These are phyloP conservation scores for Moricandia moricandioides DNA, from an alignment of 345 rosid species.

Conservation along the genomic window DNA sequence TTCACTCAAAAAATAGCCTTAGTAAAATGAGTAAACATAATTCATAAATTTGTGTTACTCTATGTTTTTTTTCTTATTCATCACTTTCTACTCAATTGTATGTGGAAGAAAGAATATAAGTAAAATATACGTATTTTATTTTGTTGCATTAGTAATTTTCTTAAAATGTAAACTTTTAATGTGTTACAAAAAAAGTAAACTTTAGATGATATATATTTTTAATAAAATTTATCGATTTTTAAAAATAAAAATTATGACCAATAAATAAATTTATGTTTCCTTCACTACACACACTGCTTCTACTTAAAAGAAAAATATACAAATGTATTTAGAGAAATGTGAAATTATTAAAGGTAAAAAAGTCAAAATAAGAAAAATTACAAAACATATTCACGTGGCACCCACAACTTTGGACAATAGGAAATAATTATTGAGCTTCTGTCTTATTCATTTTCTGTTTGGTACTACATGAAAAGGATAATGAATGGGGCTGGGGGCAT, in stretches of 20 bases:
- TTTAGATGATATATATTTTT: too few relatives aligned
- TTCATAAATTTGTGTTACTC: too few relatives aligned
- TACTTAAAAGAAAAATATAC: background rate
- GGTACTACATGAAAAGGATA: background rate
- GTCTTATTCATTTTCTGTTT: background rate
- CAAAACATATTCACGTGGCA: background rate
- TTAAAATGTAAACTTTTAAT: too few relatives aligned
- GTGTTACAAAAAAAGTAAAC: too few relatives aligned
- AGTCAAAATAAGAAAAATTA: background rate
- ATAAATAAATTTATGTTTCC: background rate
- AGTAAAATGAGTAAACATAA: background rate
- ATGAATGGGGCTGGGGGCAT: background rate
- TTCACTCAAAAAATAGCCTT: background rate
- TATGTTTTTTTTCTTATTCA: too few relatives aligned
- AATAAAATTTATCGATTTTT: too few relatives aligned
- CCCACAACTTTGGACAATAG: background rate
- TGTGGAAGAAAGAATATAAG: background rate
- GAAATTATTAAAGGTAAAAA: background rate
- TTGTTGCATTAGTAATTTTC: background rate
- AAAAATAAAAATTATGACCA: too few relatives aligned
- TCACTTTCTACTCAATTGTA: background rate
- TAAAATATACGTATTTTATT: too few relatives aligned
- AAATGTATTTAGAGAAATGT: background rate
- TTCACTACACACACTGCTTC: background rate
- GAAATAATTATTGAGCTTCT: background rate